These are phyloP conservation scores for Myrmaecium sp. DNA, from an alignment of 2,329 filamentous ascomycete species.

Conservation along the genomic window DNA sequence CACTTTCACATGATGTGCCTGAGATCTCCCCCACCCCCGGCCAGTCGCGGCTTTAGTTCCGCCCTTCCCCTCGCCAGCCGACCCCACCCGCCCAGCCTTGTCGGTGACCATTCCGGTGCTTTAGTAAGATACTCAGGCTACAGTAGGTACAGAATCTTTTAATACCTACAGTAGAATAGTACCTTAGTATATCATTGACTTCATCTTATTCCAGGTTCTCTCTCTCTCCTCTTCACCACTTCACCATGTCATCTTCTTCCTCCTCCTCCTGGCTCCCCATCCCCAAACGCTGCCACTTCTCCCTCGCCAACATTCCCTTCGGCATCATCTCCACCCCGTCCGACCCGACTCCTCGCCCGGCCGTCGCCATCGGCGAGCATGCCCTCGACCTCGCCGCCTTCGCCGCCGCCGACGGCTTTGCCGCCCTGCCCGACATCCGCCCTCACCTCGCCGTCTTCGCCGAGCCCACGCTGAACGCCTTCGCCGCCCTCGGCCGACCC, in stretches of 20 bases:
- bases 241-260: constrained; percentile 1
- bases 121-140: too few relatives aligned
- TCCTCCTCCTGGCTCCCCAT: constrained; percentile 41
- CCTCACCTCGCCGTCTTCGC: constrained; percentile 45
- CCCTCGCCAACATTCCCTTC: constrained; percentile 67
- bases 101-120: too few relatives aligned
- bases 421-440: constrained; percentile 37
- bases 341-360: constrained; percentile 41
- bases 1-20: too few relatives aligned
- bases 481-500: constrained; percentile 53
- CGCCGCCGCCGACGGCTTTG: constrained; percentile 41
- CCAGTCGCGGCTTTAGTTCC: too few relatives aligned
- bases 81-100: too few relatives aligned
- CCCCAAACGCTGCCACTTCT: constrained; percentile 48
- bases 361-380: constrained; percentile 55
- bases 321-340: constrained; percentile 55
- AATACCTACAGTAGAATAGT: too few relatives aligned
- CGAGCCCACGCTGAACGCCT: constrained; percentile 51
- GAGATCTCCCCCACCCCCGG: too few relatives aligned
- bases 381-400: constrained; percentile 54
- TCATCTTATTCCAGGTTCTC: too few relatives aligned
- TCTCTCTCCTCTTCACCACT: not conserved
- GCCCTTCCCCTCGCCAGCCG: too few relatives aligned
- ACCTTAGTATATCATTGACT: too few relatives aligned
- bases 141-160: too few relatives aligned